Percentiles rank a stretch among this genome's conserved stretches.
Evolutionary conservation across 345 rosid genomes (phyloP).

Genomic region (Odontarrhena argentea): DNA sequence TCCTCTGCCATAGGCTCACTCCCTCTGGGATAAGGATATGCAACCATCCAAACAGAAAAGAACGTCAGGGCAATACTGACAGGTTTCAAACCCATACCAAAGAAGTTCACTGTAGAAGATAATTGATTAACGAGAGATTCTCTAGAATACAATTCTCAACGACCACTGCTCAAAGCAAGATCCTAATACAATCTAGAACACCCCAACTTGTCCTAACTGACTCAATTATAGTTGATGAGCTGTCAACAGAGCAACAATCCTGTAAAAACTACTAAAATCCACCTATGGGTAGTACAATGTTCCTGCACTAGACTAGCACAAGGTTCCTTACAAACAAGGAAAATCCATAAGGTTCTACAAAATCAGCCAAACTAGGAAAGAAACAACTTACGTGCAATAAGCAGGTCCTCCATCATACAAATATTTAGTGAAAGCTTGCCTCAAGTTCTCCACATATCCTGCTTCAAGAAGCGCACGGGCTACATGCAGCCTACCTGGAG

Average conservation of each 20-base stretch:
- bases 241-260: not conserved
- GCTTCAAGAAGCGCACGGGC: slow-evolving; percentile 97
- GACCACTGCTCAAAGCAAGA: slow-evolving; percentile 14
- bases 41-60: not conserved
- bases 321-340: not conserved
- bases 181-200: slow-evolving; percentile 8
- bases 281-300: not conserved
- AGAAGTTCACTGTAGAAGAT: not conserved
- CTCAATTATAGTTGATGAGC: not conserved
- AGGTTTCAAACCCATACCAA: not conserved
- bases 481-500: slow-evolving; percentile 92
- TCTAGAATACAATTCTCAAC: not conserved
- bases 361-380: not conserved
- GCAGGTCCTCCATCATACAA: slow-evolving; percentile 95
- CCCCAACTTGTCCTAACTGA: not conserved
- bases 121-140: not conserved
- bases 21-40: slow-evolving; percentile 55
- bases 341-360: slow-evolving; percentile 2
- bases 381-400: slow-evolving; percentile 62
- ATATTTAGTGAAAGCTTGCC: slow-evolving; percentile 85
- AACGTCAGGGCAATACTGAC: not conserved
- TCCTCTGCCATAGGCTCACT: slow-evolving; percentile 83
- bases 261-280: not conserved
- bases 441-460: slow-evolving; percentile 80
- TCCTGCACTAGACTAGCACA: not conserved